Base-by-base conservation (phyloP, 768 basidiomycete genomes). In the Pleurotus tuber-regium region DNA sequence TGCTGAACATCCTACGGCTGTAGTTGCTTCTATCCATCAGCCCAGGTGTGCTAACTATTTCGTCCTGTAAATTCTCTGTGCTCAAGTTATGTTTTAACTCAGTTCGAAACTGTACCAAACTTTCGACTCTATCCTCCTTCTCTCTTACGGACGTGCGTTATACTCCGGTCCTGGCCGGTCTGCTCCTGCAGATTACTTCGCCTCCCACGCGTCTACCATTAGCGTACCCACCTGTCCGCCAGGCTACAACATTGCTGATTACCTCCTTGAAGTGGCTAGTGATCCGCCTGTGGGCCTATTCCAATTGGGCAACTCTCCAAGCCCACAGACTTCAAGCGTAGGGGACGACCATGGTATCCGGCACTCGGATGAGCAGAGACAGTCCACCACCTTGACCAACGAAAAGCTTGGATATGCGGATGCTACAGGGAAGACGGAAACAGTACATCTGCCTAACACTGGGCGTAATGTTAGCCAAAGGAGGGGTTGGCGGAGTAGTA, bases 211-310 rank as follows among this genome's bases (percentile, higher is more conserved):
- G 4, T 56, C 68, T 3, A 66, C 60, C 1, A 62, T 67, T 3
- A 68, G 78, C 3, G 71, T 69, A 5, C 69, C 77, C 8, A 92
- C 84, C 60, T 48, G 46, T 35, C 86, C 80, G 6, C 75, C 83
- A 43, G 92, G 91, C 0, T 94, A 95, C 70, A 97, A 97, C 59
- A 80, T 95, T 14, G 93, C 95, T 0, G 95, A 98, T 64, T 90
- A 95, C 61, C 77, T 97, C 9, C 75, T 98, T 18, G 94, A 97
- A 57, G 78, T 98, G 46, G 93, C 93, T 1, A 86, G 82, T 59
- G 81, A 82, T 43, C 76, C 82, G 1, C 78, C 82, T 11, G 68
- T 75, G 5, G 66, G 65, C 25, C 63, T 82, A 1, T 80, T 82
- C 71, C 70, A 65, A 50, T 29, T 42, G 31, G 55, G 48, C 28